Percentiles rank a stretch among this genome's conserved stretches.
These are phyloP conservation scores for Penicillium waksmanii DNA, from an alignment of 495 filamentous ascomycete genomes.

Conservation along the genomic window DNA sequence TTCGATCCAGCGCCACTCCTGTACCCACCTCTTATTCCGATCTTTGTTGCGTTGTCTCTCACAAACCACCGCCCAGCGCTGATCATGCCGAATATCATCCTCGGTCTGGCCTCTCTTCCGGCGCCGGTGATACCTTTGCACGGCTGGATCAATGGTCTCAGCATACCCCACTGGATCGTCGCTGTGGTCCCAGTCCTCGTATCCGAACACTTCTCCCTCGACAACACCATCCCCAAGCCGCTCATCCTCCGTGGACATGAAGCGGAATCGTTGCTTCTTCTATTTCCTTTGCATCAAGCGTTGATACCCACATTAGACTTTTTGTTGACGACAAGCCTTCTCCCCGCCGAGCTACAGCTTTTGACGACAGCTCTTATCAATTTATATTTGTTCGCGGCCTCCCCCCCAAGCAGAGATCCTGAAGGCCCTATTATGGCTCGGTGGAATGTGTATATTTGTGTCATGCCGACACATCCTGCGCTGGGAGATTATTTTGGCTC, in stretches of 20 bases:
- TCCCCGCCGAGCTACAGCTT: constrained; percentile 84
- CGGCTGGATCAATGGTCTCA: constrained; percentile 55
- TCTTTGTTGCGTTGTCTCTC: constrained; percentile 80
- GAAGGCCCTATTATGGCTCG: constrained; percentile 83
- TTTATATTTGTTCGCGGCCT: constrained; percentile 72
- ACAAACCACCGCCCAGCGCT: constrained; percentile 55
- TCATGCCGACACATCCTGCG: constrained; percentile 74
- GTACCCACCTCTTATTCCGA: constrained; percentile 77
- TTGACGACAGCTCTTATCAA: constrained; percentile 83
- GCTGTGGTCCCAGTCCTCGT: constrained; percentile 64
- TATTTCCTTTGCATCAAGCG: constrained; percentile 87
- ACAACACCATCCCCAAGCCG: constrained; percentile 32
- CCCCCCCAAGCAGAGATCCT: constrained; percentile 87
- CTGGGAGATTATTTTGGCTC: constrained; percentile 83
- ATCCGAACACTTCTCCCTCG: constrained; percentile 47
- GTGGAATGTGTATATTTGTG: constrained; percentile 76
- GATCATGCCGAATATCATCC: constrained; percentile 77
- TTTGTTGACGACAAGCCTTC: constrained; percentile 83
- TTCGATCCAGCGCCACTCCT: constrained; percentile 93
- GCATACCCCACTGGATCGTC: constrained; percentile 72
- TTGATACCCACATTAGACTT: constrained; percentile 73
- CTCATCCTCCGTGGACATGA: constrained; percentile 49
- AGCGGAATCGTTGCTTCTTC: constrained; percentile 64
- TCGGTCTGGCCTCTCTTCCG: constrained; percentile 80
- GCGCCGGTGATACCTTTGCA: constrained; percentile 68